Evolutionary conservation across 2,329 filamentous ascomycete genomes (phyloP), one percentile per base, ranked within the genome.

Genomic region (Trichoderma sp.): DNA sequence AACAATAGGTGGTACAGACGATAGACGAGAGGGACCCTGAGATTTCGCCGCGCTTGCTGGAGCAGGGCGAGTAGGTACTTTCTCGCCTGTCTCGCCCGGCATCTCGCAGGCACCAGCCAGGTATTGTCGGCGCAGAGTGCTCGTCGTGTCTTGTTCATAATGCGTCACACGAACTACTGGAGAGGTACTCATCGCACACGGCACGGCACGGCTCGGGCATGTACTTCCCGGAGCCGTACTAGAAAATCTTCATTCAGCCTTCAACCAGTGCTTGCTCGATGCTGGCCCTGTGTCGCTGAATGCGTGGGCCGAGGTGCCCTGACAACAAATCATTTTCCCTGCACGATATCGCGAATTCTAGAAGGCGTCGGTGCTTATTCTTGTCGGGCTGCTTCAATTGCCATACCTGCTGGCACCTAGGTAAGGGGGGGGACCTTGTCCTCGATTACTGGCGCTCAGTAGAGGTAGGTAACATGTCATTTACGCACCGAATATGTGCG

Each of bases 11-110:
- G 62, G 27, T n/a, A 66, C 35, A 49, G 52, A 47, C 62, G 62
- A 66, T 66, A 66, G 62, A 66, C 62, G 62, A 66, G 62, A 24
- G 40, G 52, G 62, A 47, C 62, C 62, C 62, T 56, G 49, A 65
- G 62, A 65, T 65, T 65, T 24, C 62, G 49, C 52, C 14, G 62
- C 62, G 62, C 62, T 31, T 40, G 24, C 49, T 65, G 37, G 16
- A 40, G 60, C n/a, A 40, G 31, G 56, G 31, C n/a, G n/a, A 27
- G 31, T 29, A 63, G 24, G 31, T 40, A 63, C 31, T 35, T 24
- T 24, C 19, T 37, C 21, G 13, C 53, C 58, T 24, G 53, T 24
- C 47, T 53, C 21, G 33, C 13, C 40, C n/a, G 60, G 60, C n/a
- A 55, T 40, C 14, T 55, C 5, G 24, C 14, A 55, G 47, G 60